Base-by-base conservation (phyloP, 2,329 filamentous ascomycete species). In the Hirsutella minnesotensis region DNA sequence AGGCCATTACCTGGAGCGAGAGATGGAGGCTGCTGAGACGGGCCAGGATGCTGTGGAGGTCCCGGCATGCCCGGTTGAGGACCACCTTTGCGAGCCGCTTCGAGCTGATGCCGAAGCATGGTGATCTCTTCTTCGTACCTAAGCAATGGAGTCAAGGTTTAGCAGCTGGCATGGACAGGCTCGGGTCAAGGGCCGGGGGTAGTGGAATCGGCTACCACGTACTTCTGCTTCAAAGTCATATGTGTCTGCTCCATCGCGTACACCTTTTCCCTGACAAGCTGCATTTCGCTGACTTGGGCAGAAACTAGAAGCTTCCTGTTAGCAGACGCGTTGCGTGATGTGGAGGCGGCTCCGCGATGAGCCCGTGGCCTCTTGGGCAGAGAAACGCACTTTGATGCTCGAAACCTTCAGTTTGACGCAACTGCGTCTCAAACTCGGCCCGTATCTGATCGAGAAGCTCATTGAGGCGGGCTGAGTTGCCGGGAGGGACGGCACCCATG, bases 71-170 rank as follows among this genome's bases (percentile, higher is more conserved):
- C 67, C 45, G 70, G 65, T 51, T 73, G 72, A 24, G 73, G 70
- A 29, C 67, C 72, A 40, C 74, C 73, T 52, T 78, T 78, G 48
- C 87, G 82, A 48, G 83, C 79, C 50, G 81, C 76, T 44, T 78
- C 89, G 41, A 98, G 79, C 65, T 96, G 90, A 57, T 88, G 85
- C 59, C 86, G 86, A 53, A 98, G 76, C 56, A 83, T 77, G 50
- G 75, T 72, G 47, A 96, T 84, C 58, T 96, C 88, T 51, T 94
- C 87, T 59, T 98, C 92, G 59, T 96, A 96, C 59, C 90, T 96
- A 55, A 27, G 24, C 24, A 27, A 27, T 12, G 12, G 12, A n/a
- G n/a, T n/a, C 24, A 27, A 27, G 12, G 24, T 7, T 27, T 12
- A 27, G 24, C 24, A 27, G 24, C 24, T 27, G 7, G 24, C 7